Base-by-base conservation (phyloP, 1,284 basidiomycete species). In the Boletellus dicymbophilus region DNA sequence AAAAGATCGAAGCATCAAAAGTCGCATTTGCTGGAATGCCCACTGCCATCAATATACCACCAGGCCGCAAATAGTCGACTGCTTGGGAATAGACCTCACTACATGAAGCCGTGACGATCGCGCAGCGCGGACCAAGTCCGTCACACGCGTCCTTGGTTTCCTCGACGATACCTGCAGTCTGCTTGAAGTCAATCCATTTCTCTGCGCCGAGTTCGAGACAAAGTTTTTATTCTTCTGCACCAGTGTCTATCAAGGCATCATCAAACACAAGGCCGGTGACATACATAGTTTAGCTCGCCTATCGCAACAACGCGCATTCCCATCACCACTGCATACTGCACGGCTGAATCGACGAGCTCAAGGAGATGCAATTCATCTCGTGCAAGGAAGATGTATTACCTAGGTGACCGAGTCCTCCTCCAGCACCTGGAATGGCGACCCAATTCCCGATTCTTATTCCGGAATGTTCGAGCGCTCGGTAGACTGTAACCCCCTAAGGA, bases 401-500 rank as follows among this genome's bases (percentile, higher is more conserved):
- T 33, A 88, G 74, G 67, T 88, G 84, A 4, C 85, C 86, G 16
- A 88, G 79, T 37, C 90, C 81, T 59, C 84, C 86, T 13, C 90
- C 89, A 9, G 88, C 88, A 44, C 90, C 90, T 23, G 86, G 88
- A 56, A 95, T 78, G 44, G 85, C 87, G 56, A 94, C 77, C 82
- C 85, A 93, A 56, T 95, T 83, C 44, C 91, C 90, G n/a, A 84
- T 79, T 26, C 72, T 75, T n/a, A 81, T 77, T 46, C 79, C 71
- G 49, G 83, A 82, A 68, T 89, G 79, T 68, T 92, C 93, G 63
- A 95, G 75, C 0, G 91, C 93, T 60, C 90, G 88, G 70, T 93
- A 95, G 1, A 89, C 85, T 1, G 90, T 92, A 18, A 91, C 70
- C 52, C 88, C 90, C 79, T 86, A 57, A 3, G n/a, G n/a, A n/a